A percentile compares a stretch with the other conserved stretches of the same genome.
These are phyloP conservation scores for Ganoderma leucocontextum DNA, from an alignment of 1,284 basidiomycete genomes.

Conservation along the genomic window DNA sequence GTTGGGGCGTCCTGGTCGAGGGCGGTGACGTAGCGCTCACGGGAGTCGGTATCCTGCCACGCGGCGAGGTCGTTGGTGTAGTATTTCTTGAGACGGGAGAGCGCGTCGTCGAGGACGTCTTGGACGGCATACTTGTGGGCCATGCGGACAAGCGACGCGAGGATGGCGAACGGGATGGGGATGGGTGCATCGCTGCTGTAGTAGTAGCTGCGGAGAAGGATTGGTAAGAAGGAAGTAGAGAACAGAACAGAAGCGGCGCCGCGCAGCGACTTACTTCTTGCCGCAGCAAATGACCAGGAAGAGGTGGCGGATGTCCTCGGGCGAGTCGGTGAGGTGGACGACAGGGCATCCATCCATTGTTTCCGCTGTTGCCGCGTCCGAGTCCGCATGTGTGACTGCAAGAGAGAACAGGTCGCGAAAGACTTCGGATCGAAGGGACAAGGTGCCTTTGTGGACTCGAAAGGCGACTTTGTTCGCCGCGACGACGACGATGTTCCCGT, in stretches of 20 bases:
- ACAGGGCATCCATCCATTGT: constrained; percentile 27
- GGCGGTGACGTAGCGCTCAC: constrained; percentile 8
- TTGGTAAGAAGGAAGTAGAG: neutral
- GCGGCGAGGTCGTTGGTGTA: constrained; percentile 16
- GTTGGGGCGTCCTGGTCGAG: constrained; percentile 5
- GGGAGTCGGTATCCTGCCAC: constrained; percentile 6
- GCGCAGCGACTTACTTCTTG: constrained; percentile 16
- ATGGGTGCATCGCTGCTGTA: constrained; percentile 9
- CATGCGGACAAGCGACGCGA: constrained; percentile 25
- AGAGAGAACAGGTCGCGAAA: constrained; percentile 32
- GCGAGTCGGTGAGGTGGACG: constrained; percentile 27
- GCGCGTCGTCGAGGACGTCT: constrained; percentile 21
- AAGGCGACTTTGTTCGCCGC: constrained; percentile 18
- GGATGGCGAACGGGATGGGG: constrained; percentile 10
- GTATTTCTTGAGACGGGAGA: constrained; percentile 22
- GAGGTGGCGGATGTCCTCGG: constrained; percentile 27
- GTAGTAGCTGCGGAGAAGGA: constrained; percentile 19
- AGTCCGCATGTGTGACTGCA: constrained; percentile 7
- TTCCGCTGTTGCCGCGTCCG: constrained; percentile 15
- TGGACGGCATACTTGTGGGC: constrained; percentile 28
- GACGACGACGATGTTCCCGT: constrained; percentile 25
- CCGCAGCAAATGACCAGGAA: constrained; percentile 23
- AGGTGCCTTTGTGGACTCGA: constrained; percentile 27
- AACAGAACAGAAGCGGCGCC: neutral
- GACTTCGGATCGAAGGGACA: constrained; percentile 29